Conservation (phyloP, 2,329 filamentous ascomycete genomes). For the Aureobasidium uvarum region DNA sequence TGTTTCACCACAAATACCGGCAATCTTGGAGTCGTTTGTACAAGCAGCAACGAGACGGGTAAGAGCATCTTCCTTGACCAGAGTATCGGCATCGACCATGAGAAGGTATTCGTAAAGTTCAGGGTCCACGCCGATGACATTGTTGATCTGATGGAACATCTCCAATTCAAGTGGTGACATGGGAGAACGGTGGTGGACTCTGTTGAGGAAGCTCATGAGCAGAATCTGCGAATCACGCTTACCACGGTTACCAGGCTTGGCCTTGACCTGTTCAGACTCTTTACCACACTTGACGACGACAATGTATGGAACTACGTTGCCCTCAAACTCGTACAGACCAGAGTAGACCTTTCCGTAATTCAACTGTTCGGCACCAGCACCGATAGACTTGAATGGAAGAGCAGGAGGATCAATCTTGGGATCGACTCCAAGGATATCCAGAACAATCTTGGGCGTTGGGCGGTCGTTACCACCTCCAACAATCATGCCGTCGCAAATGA, state of each 20-base stretch:
- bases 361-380: conserved; percentile 82
- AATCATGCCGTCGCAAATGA: conserved; percentile 97
- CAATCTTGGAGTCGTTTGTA: conserved; percentile 91
- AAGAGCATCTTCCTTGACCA: conserved; percentile 84
- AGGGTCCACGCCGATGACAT: conserved; percentile 96
- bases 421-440: conserved; percentile 95
- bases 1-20: conserved; percentile 95
- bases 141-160: conserved; percentile 99
- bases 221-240: conserved; percentile 98
- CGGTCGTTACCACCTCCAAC: conserved; percentile 94
- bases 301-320: conserved; percentile 94
- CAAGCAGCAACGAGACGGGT: conserved; percentile 91
- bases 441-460: conserved; percentile 93
- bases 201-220: conserved; percentile 96
- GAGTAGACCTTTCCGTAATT: conserved; percentile 99
- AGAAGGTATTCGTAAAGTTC: conserved; percentile 96
- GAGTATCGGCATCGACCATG: conserved; percentile 98
- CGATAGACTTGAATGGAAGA: conserved; percentile 90
- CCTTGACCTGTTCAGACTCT: conserved; percentile 84
- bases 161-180: conserved; percentile 97
- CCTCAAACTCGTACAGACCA: conserved; percentile 94
- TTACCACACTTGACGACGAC: conserved; percentile 97
- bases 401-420: conserved; percentile 95
- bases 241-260: conserved; percentile 95
- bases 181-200: conserved; percentile 86